A percentile compares a stretch with the other conserved stretches of the same genome.
Evolutionary conservation across 2,329 filamentous ascomycete genomes (phyloP).

Genomic region (Hypoxylon sp.): DNA sequence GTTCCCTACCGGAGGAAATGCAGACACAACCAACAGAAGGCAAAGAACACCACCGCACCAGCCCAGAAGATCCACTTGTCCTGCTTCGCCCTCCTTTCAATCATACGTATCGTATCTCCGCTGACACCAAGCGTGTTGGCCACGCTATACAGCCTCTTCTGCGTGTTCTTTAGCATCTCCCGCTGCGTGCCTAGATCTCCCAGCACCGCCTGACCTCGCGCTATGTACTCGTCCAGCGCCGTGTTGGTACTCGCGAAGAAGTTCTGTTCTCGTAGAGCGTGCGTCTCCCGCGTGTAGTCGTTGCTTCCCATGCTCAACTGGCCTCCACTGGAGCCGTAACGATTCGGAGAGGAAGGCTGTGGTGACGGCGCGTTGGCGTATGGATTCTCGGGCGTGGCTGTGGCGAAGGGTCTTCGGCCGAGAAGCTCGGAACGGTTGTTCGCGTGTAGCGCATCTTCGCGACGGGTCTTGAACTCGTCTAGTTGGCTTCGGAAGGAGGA

Average conservation of each 20-base stretch:
- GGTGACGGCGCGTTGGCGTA: slow-evolving; percentile 69
- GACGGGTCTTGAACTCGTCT: slow-evolving; percentile 76
- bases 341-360: slow-evolving; percentile 49
- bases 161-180: slow-evolving; percentile 94
- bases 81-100: slow-evolving; percentile 88
- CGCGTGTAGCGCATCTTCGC: slow-evolving; percentile 75
- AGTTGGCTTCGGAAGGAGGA: slow-evolving; percentile 81
- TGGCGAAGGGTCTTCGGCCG: slow-evolving; percentile 84
- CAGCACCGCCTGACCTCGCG: slow-evolving; percentile 87
- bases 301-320: slow-evolving; percentile 59
- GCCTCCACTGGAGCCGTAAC: slow-evolving; percentile 51
- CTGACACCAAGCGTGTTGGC: slow-evolving; percentile 93
- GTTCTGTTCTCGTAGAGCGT: slow-evolving; percentile 87
- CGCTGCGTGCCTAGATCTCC: slow-evolving; percentile 88
- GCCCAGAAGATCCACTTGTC: slow-evolving; percentile 98
- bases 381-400: slow-evolving; percentile 85
- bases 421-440: slow-evolving; percentile 81
- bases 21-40: slow-evolving; percentile 91
- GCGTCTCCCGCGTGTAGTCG: slow-evolving; percentile 77
- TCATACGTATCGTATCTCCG: slow-evolving; percentile 96
- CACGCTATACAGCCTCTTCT: slow-evolving; percentile 88
- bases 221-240: slow-evolving; percentile 93
- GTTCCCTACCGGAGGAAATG: slow-evolving; percentile 76
- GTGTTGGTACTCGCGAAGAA: slow-evolving; percentile 85
- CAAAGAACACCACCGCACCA: slow-evolving; percentile 85